Evolutionary conservation across 140 eudicot species (phyloP).

Genomic region (Anethum foeniculum): DNA sequence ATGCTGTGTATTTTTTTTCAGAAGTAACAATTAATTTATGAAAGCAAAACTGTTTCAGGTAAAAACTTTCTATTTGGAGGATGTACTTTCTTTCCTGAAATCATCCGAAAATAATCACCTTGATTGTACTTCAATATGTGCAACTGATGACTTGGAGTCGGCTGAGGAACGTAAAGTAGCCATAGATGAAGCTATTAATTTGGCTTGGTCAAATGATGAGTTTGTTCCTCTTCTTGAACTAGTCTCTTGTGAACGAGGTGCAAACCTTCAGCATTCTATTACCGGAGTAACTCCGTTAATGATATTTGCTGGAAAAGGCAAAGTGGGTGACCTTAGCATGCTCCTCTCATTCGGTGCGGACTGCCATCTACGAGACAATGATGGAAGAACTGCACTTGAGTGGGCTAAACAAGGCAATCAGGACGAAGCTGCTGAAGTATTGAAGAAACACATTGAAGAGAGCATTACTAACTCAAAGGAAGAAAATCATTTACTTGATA

Average conservation of each 20-base stretch:
- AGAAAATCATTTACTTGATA: slow-evolving; percentile 53
- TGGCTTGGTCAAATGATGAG: slow-evolving; percentile 68
- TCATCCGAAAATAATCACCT: slow-evolving; percentile 39
- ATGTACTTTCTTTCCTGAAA: slow-evolving; percentile 59
- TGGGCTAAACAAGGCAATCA: slow-evolving; percentile 71
- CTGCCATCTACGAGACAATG: slow-evolving; percentile 46
- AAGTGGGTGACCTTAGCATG: slow-evolving; percentile 69
- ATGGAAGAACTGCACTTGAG: slow-evolving; percentile 68
- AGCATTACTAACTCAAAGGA: slow-evolving; percentile 31
- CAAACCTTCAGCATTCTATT: slow-evolving; percentile 46
- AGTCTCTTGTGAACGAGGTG: slow-evolving; percentile 46
- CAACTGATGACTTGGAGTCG: slow-evolving; percentile 25
- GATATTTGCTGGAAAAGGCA: slow-evolving; percentile 82
- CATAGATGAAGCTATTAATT: slow-evolving; percentile 73
- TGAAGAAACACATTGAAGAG: slow-evolving; percentile 41
- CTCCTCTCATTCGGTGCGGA: slow-evolving; percentile 86
- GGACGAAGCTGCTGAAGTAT: slow-evolving; percentile 52
- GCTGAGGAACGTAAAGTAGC: slow-evolving; percentile 47
- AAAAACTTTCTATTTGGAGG: slow-evolving; percentile 62
- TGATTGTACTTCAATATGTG: slow-evolving; percentile 25
- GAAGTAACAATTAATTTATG: neutral
- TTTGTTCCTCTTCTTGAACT: slow-evolving; percentile 60
- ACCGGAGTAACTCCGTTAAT: slow-evolving; percentile 85
- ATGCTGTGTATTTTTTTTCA: neutral
- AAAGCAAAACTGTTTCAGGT: slow-evolving; percentile 44